Percentiles rank a stretch among this genome's conserved stretches.
Conservation (phyloP, 495 filamentous ascomycete species). For the Podospora pseudocomata region DNA sequence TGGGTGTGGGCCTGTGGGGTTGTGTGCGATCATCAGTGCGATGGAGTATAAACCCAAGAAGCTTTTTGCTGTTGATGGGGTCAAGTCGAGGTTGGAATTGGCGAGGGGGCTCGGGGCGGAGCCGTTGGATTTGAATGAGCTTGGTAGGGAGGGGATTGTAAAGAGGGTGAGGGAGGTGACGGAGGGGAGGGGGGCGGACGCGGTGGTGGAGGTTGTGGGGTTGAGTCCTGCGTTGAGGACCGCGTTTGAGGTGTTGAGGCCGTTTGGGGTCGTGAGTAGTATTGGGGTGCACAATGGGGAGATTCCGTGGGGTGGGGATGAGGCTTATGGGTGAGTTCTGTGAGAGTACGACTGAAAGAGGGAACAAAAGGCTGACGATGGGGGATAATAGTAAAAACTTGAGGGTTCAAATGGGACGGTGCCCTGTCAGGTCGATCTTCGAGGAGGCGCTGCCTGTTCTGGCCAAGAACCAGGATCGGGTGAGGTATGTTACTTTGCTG, state of each 20-base stretch:
- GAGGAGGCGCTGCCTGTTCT: slow-evolving; percentile 71
- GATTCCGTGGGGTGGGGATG: slow-evolving; percentile 78
- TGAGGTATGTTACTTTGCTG: slow-evolving; percentile 57
- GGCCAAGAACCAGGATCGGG: slow-evolving; percentile 73
- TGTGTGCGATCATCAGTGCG: slow-evolving; percentile 84
- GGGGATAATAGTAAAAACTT: slow-evolving; percentile 64
- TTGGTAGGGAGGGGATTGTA: slow-evolving; percentile 61
- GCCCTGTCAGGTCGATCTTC: slow-evolving; percentile 84
- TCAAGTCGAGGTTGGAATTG: slow-evolving; percentile 71
- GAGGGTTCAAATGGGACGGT: slow-evolving; percentile 88
- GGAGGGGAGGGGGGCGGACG: slow-evolving; percentile 81
- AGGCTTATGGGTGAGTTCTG: slow-evolving; percentile 64
- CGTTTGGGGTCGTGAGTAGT: slow-evolving; percentile 82
- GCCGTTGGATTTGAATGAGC: slow-evolving; percentile 70
- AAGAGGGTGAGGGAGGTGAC: slow-evolving; percentile 72
- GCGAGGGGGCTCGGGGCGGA: slow-evolving; percentile 79
- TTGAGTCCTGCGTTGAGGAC: slow-evolving; percentile 76
- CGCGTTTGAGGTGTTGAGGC: slow-evolving; percentile 79
- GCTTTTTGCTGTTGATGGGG: slow-evolving; percentile 80
- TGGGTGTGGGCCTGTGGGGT: slow-evolving; percentile 84
- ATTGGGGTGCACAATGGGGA: slow-evolving; percentile 92
- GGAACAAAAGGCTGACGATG: slow-evolving; percentile 6
- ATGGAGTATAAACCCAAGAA: slow-evolving; percentile 76
- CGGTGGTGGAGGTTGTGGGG: slow-evolving; percentile 89
- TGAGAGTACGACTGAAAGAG: background rate